Evolutionary conservation across 495 filamentous ascomycete species (phyloP), one percentile per base, ranked within the genome.

Genomic region (Penicillium tannophilum): DNA sequence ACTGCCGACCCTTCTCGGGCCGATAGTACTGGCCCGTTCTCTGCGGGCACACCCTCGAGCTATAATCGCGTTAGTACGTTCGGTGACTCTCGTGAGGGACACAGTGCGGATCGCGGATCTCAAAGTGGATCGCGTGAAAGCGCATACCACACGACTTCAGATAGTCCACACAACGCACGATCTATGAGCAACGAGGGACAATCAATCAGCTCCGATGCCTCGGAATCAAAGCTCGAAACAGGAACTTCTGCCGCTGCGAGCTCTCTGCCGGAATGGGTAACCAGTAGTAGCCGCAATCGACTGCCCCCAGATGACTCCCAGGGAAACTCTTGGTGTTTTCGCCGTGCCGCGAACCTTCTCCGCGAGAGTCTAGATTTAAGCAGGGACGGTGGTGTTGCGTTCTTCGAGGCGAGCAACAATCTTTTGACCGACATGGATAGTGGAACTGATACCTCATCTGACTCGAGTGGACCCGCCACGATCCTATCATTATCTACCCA

Each of bases 311-410:
- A 78, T 50, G 74, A 79, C 26, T 72, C 74, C 0, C 73, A 78
- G 45, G 70, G 67, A 6, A 76, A 78, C 53, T 70, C 63, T 4
- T 77, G 74, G 72, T 77, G 80, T 17, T 84, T 86, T 54, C 69
- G 74, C 26, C 77, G 83, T 41, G 85, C 84, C 0, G 82, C 82
- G 9, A 81, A 86, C 54, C 62, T 88, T 1, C 73, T 88, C 10
- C 79, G 80, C 4, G 80, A 86, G 56, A 80, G 82, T 23, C 72
- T 86, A 10, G 82, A 83, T 51, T 46, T 87, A 8, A 75, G 73
- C 28, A 63, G 63, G 1, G 72, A 79, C 39, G 79, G 83, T 4
- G 84, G 82, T 9, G 80, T 84, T 12, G 76, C 84, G 2, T 86
- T 86, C 60, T 71, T 83, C n/a, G 82, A 78, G 41, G 68, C 70